Base-by-base conservation (phyloP, 768 basidiomycete species). In the Trametes coccinea region DNA sequence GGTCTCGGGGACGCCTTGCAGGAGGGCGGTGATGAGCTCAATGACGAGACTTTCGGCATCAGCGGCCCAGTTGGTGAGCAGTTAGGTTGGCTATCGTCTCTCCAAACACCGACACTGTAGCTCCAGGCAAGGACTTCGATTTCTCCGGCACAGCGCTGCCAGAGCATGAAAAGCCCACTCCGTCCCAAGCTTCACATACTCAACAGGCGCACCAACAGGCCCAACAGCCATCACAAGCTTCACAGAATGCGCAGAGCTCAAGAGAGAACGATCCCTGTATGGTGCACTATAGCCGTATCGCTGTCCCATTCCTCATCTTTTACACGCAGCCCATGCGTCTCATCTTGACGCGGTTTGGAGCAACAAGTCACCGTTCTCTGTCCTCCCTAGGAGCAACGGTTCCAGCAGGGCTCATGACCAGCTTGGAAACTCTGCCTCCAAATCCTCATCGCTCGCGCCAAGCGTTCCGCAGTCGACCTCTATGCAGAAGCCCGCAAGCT, bases 11-110 rank as follows among this genome's bases (percentile, higher is more conserved):
- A 93, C 75, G 86, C 86, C 52, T 82, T 98, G 56, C 86, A 89
- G 67, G 96, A 98, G 75, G 89, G 88, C 44, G 87, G 87, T 59
- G 95, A 98, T 79, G 95, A 95, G 67, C 73, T 95, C 67, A 98
- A 99, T 76, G 93, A 96, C 74, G 94, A 96, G 79, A 99, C 97
- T 2, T 99, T 99, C 77, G 97, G 95, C 33, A 82, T 76, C 43
- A 65, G 78, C 52, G 87, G 81, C 37, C 76, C 71, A 65, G 84
- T 96, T 60, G 93, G 95, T 95, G 72, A 80, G 89, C 76, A 56
- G 14, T 34, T 6, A 17, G 30, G n/a, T 56, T 14, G 11, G 17
- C 4, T 29, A 1, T 56, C 5, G 10, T 37, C 9, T 30, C 41
- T 47, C 13, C 16, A 9, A 49, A 43, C 17, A 10, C 41, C 44